Percentiles rank a stretch among this genome's conserved stretches.
Evolutionary conservation across 352 stramenopile species (phyloP).

Genomic region (Phytophthora ramorum): DNA sequence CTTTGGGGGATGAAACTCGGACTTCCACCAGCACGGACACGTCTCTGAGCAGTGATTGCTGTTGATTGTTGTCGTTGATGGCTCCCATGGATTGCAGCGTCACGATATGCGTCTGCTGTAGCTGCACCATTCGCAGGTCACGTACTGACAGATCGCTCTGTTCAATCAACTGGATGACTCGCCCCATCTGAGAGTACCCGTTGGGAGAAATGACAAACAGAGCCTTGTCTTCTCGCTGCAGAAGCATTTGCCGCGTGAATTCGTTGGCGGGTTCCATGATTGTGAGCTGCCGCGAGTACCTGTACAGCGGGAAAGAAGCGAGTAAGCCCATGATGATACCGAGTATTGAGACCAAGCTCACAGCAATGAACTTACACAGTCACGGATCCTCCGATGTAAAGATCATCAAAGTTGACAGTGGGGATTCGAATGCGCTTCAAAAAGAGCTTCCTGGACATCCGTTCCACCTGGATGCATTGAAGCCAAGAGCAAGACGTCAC

Average conservation of each 20-base stretch:
- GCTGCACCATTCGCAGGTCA: conserved; percentile 56
- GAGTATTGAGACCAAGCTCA: not conserved
- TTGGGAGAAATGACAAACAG: conserved; percentile 59
- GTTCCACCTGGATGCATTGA: conserved; percentile 54
- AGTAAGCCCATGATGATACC: not conserved
- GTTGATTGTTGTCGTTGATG: conserved; percentile 20
- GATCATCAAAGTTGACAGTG: conserved; percentile 63
- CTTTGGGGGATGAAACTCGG: conserved; percentile 32
- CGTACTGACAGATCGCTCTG: conserved; percentile 42
- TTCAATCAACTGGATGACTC: conserved; percentile 56
- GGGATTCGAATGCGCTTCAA: conserved; percentile 84
- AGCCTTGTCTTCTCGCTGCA: conserved; percentile 42
- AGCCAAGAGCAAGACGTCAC: not conserved
- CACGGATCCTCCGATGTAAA: conserved; percentile 75
- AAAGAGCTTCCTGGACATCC: conserved; percentile 66
- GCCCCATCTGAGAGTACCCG: conserved; percentile 59
- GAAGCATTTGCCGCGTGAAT: conserved; percentile 52
- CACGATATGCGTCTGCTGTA: conserved; percentile 48
- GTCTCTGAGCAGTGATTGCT: conserved; percentile 43
- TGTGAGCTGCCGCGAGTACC: conserved; percentile 79
- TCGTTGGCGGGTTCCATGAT: conserved; percentile 77
- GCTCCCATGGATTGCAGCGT: conserved; percentile 20
- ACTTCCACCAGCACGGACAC: conserved; percentile 64
- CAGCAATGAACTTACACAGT: conserved; percentile 52
- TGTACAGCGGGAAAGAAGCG: conserved; percentile 8